Conservation (phyloP, 2,329 filamentous ascomycete species). For the Penicillium concentricum region DNA sequence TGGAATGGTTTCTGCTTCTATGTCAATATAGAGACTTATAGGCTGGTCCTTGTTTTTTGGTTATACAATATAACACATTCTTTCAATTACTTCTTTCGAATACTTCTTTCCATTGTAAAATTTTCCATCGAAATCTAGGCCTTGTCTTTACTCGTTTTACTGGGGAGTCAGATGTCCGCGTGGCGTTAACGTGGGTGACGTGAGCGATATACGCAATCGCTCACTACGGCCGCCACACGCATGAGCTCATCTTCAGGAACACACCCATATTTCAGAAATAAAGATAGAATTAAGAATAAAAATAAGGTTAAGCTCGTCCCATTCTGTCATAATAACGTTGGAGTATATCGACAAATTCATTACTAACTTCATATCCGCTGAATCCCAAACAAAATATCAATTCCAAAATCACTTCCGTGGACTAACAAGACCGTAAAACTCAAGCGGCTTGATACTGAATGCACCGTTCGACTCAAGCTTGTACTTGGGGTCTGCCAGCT, state of each 20-base stretch:
- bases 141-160: background rate
- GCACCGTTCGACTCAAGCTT: slow-evolving; percentile 45
- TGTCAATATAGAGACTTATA: slow-evolving; percentile 14
- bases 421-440: slow-evolving; percentile 34
- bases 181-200: slow-evolving; percentile 6
- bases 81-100: background rate
- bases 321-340: slow-evolving; percentile 1
- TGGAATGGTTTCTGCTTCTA: slow-evolving; percentile 14
- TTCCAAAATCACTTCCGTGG: slow-evolving; percentile 12
- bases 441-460: slow-evolving; percentile 54
- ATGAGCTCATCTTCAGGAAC: background rate
- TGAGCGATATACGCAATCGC: slow-evolving; percentile 5
- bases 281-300: background rate
- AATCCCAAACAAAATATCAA: background rate
- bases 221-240: background rate
- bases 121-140: background rate
- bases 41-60: slow-evolving; percentile 9
- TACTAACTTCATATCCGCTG: background rate
- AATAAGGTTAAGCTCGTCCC: background rate
- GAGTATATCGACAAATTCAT: slow-evolving; percentile 9
- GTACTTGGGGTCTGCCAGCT: slow-evolving; percentile 55
- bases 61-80: slow-evolving; percentile 9
- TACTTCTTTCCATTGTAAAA: too few relatives aligned
- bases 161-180: background rate
- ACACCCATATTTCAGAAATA: background rate